Evolutionary conservation across 148 eudicot species (phyloP).

Genomic region (Rhododendron vialii): DNA sequence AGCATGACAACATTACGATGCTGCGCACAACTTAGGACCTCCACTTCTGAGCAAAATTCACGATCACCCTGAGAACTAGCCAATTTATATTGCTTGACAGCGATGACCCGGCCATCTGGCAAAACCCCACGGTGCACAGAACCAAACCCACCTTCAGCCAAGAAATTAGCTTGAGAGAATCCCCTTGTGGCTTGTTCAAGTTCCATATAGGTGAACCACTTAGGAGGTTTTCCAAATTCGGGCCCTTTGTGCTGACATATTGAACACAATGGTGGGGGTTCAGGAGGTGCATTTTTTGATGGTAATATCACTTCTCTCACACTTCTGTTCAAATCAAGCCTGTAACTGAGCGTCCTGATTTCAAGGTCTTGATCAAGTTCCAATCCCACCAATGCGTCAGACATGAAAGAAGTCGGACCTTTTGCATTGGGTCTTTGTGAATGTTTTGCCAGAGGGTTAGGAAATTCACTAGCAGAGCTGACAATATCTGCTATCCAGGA

Average conservation of each 20-base stretch:
- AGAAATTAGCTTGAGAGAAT: constrained; percentile 58
- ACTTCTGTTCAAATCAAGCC: constrained; percentile 21
- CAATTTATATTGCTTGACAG: constrained; percentile 75
- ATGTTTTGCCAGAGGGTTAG: constrained; percentile 16
- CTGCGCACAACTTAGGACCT: constrained; percentile 86
- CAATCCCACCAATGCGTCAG: constrained; percentile 20
- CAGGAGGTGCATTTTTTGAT: constrained; percentile 42
- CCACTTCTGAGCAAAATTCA: constrained; percentile 87
- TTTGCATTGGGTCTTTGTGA: constrained; percentile 30
- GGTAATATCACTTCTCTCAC: constrained; percentile 50
- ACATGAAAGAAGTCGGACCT: constrained; percentile 20
- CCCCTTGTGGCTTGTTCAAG: constrained; percentile 67
- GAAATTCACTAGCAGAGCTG: constrained; percentile 22
- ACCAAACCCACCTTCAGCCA: constrained; percentile 92
- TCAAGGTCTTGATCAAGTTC: constrained; percentile 21
- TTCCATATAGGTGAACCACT: constrained; percentile 58
- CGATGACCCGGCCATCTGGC: constrained; percentile 65
- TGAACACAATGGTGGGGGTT: constrained; percentile 77
- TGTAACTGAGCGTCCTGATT: constrained; percentile 22
- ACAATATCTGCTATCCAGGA: constrained; percentile 42
- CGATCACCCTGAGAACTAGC: constrained; percentile 85
- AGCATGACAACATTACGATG: constrained; percentile 89
- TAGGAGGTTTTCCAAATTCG: constrained; percentile 66
- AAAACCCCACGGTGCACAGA: constrained; percentile 76
- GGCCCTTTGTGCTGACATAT: constrained; percentile 73